These are phyloP conservation scores for Xylariaceae sp. DNA, from an alignment of 2,329 filamentous ascomycete genomes.

Conservation along the genomic window DNA sequence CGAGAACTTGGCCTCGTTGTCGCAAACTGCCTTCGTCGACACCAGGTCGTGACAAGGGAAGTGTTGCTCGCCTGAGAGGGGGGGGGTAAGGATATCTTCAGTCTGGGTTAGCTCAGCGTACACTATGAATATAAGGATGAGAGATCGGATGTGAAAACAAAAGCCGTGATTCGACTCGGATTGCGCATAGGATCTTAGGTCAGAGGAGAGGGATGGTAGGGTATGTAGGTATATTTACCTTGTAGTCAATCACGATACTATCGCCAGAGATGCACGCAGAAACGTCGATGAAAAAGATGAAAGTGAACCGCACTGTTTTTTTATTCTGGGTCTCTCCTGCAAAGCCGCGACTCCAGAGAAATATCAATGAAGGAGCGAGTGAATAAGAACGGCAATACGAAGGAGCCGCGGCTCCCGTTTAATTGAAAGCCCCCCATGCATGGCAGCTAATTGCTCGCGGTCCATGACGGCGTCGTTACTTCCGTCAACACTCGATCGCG, in stretches of 20 bases:
- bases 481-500: conserved; percentile 11
- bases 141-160: no score
- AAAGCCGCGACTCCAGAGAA: neutral
- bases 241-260: neutral
- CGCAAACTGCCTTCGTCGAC: no score
- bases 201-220: no score
- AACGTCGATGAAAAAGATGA: no score
- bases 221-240: neutral
- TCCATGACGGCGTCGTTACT: conserved; percentile 5
- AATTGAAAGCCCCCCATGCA: neutral
- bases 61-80: neutral
- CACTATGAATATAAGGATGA: neutral
- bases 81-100: neutral
- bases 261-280: no score
- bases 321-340: neutral
- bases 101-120: neutral
- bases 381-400: neutral
- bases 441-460: neutral
- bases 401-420: conserved; percentile 12
- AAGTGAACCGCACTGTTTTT: neutral
- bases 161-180: neutral
- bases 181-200: neutral
- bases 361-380: neutral
- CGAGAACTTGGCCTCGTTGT: no score
- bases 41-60: neutral